phyloP scores from a whole-genome alignment of 2,329 filamentous ascomycete species.

The Phyllosticta citrichinensis region DNA sequence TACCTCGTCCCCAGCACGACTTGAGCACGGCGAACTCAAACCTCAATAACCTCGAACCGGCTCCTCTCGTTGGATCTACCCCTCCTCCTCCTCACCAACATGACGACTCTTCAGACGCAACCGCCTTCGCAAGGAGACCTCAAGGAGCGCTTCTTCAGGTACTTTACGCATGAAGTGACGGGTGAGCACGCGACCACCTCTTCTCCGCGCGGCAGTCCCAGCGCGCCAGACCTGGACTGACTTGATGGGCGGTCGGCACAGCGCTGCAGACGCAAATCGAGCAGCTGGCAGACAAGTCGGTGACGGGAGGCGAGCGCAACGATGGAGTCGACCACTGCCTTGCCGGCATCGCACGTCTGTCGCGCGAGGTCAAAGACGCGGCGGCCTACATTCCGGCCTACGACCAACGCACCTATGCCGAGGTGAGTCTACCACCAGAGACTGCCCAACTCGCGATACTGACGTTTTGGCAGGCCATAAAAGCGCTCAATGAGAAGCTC shows the following conservation, averaged over 20 bases:
- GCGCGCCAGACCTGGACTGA: not conserved
- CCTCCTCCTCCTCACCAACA: not conserved
- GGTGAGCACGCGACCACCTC: constrained; percentile 36
- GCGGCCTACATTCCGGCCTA: constrained; percentile 75
- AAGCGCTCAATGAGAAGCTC: constrained; percentile 68
- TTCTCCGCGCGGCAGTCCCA: not conserved
- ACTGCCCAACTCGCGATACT: constrained; percentile 10
- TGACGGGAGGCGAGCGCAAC: constrained; percentile 62
- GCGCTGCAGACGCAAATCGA: constrained; percentile 69
- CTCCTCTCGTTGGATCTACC: not conserved
- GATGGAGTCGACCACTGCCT: constrained; percentile 75
- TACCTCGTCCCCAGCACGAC: not conserved
- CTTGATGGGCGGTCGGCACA: constrained; percentile 26
- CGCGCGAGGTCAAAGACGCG: constrained; percentile 76
- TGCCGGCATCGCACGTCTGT: constrained; percentile 67
- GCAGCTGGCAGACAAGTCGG: constrained; percentile 51
- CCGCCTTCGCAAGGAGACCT: constrained; percentile 22
- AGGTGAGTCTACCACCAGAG: constrained; percentile 42
- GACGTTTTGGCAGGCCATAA: constrained; percentile 52
- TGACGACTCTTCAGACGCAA: constrained; percentile 4
- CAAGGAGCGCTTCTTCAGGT: constrained; percentile 75
- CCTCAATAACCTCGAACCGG: not conserved
- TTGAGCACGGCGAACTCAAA: not conserved
- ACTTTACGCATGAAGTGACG: constrained; percentile 67
- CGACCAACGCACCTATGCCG: constrained; percentile 76